Base-by-base conservation (phyloP, 106 monocot species). In the Hemerocallis citrina region DNA sequence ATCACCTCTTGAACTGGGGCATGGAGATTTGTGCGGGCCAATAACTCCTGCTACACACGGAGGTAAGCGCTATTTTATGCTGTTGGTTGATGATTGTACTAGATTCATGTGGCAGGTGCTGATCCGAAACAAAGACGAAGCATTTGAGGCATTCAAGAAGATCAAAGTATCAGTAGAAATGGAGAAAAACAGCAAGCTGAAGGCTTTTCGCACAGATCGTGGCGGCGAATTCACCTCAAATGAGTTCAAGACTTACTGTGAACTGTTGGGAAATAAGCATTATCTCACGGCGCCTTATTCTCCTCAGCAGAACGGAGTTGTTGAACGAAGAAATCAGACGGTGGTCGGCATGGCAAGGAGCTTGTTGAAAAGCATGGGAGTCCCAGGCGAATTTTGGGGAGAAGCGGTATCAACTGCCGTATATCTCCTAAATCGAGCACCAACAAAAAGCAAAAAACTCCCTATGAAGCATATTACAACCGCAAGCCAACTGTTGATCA, bases 381-480 rank as follows among this genome's bases (percentile, higher is more conserved):
- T 78, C 9, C 62, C 68, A 19, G 55, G 21, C 2, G 16, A 22
- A 8, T 78, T 73, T 25, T 78, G 72, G 73, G 73, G 60, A 7
- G 58, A 78, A 33, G 78, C 67, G 0, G 72, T 78, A 1, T 40
- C 12, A 2, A 72, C 67, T 23, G 67, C 73, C 8, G 66, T 78
- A 0, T 78, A 72, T 21, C 5, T 72, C 12, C 34, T 66, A 15
- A 77, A 77, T 29, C 24, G 72, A 52, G 33, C 65, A 9, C 70
- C 71, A 29, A 70, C 69, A 5, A 64, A 34, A 19, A 60, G 38
- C 16, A 25, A 11, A 52, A 61, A 54, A 73, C 78, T 2, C 73
- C 74, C 7, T 73, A 56, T 4, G 67, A 79, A 20, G 78, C 73
- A 15, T 70, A 42, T 25, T 17, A 49, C 15, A 58, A 55, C 6